phyloP scores from a whole-genome alignment of 176 grass and related monocot species.

The Triticum turgidum region DNA sequence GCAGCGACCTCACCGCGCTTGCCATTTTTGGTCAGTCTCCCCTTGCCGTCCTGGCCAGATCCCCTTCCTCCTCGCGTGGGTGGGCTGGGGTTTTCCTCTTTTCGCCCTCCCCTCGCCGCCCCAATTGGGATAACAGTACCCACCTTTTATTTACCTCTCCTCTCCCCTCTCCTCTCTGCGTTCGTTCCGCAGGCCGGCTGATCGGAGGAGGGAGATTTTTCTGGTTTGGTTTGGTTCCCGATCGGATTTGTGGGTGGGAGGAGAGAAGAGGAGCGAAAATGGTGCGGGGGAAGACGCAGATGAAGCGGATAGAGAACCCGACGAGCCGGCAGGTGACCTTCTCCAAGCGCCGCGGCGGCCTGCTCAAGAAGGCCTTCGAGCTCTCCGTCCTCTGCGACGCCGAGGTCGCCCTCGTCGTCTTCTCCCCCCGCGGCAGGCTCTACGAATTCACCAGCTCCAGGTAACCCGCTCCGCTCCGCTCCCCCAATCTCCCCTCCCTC shows the following conservation, averaged over 20 bases:
- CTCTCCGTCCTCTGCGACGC: constrained; percentile 89
- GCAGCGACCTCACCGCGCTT: constrained; percentile 18
- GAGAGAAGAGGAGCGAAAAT: constrained; percentile 17
- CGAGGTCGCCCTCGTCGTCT: constrained; percentile 84
- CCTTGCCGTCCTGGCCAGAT: constrained; percentile 43
- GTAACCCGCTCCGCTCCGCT: neutral
- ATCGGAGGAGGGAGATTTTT: neutral
- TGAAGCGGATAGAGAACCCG: constrained; percentile 79
- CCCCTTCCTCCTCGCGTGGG: neutral
- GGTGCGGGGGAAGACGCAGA: constrained; percentile 83
- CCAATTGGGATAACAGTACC: constrained; percentile 35
- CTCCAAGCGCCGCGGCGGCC: constrained; percentile 81
- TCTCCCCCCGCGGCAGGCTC: constrained; percentile 78
- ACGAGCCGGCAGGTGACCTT: constrained; percentile 89
- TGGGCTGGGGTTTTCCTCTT: constrained; percentile 26
- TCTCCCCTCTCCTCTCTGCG: neutral
- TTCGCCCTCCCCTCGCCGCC: constrained; percentile 17
- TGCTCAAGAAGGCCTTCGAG: constrained; percentile 96
- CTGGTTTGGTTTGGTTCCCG: neutral
- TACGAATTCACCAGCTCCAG: constrained; percentile 60
- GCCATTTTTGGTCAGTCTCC: constrained; percentile 51
- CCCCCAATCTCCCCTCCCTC: no score
- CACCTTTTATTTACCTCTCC: neutral
- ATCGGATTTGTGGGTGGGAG: neutral
- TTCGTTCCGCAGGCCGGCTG: neutral